Evolutionary conservation across 129 eudicot genomes (phyloP), one percentile per base, ranked within the genome.

Genomic region (Sambucus nigra): DNA sequence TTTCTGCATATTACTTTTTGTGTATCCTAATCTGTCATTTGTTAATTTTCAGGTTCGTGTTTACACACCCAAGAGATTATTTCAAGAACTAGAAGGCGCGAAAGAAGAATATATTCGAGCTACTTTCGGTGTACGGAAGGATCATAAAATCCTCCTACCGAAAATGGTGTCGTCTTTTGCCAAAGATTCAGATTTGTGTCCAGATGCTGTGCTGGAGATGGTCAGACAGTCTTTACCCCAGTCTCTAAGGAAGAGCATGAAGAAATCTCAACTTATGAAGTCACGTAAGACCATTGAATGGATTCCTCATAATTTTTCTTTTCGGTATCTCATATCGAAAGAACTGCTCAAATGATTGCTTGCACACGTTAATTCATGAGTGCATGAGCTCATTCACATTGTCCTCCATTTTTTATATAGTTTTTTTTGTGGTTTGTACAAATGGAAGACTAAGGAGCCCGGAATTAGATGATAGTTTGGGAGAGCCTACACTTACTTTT

Each of bases 31-130:
- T n/a, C n/a, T n/a, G n/a, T n/a, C n/a, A n/a, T n/a, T n/a, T 60
- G 3, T n/a, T n/a, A n/a, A n/a, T 35, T 55, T 55, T 27, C 64
- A 91, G 99, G 72, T 91, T 69, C 99, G 99, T 2, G 74, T 82
- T 47, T 91, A 82, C 69, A 82, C 95, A 22, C 84, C 95, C 12
- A 82, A 91, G 65, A 73, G 87, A 74, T 70, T 91, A 54, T 41
- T 40, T 41, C 89, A 79, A 69, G 99, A 91, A 55, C 69, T 91
- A 25, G 99, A 91, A 75, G 76, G 59, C 48, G 94, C 99, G 21
- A 91, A 91, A 70, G 94, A 86, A 41, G 99, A 91, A 60, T 91
- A 86, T 60, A 74, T 91, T 32, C 72, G 99, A 26, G 99, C 99
- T 46, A 86, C 95, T 18, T 91, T 91, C 54, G 99, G 99, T 25